These are phyloP conservation scores for Dalbergia oliveri DNA, from an alignment of 306 rosid species.

Conservation along the genomic window DNA sequence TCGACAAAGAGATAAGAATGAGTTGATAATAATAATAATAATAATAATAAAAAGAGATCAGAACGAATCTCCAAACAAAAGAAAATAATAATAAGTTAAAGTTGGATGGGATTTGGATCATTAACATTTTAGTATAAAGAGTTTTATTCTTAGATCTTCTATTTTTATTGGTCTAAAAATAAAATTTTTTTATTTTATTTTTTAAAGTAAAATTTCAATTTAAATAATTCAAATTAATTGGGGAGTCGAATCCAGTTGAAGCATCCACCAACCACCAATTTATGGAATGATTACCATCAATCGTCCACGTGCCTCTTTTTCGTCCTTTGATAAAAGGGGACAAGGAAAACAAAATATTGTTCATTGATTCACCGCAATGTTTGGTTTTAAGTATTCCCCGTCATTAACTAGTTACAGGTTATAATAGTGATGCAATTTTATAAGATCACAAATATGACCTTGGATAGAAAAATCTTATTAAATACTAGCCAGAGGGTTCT, in stretches of 20 bases:
- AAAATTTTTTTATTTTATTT: too few species aligned
- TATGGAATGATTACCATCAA: neutral
- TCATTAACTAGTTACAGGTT: neutral
- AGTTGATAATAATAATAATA: too few species aligned
- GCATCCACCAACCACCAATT: neutral
- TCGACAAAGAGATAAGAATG: slow-evolving; percentile 22
- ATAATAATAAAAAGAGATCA: too few species aligned
- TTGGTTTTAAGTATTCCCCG: neutral
- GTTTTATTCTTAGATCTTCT: too few species aligned
- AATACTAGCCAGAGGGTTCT: too few species aligned
- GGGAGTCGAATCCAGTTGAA: neutral
- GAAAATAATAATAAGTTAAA: too few species aligned
- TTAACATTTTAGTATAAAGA: too few species aligned
- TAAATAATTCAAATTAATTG: neutral
- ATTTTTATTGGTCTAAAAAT: too few species aligned
- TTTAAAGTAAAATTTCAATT: too few species aligned
- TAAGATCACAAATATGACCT: neutral
- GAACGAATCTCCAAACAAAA: neutral
- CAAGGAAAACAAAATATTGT: neutral
- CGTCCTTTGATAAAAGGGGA: neutral
- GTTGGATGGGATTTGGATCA: too few species aligned
- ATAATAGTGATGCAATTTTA: neutral
- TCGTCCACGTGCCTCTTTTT: slow-evolving; percentile 2
- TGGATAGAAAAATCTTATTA: too few species aligned
- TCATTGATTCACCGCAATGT: neutral